Evolutionary conservation across 1,284 basidiomycete species (phyloP).

Genomic region (Rhodotorula sp.): DNA sequence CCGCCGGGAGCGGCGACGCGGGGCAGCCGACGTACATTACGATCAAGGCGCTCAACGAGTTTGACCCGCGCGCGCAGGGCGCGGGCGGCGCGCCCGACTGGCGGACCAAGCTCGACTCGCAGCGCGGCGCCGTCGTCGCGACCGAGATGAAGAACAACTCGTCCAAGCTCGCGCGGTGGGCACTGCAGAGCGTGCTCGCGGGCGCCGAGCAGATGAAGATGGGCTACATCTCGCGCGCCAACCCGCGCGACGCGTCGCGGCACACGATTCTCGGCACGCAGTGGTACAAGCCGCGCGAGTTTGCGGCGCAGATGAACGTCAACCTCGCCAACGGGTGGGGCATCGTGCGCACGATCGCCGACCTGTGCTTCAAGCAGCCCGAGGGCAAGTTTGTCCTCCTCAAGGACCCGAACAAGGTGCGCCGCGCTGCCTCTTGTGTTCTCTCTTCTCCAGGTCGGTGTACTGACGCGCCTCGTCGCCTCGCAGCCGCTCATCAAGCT

Average conservation of each 20-base stretch:
- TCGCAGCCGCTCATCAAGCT: slow-evolving; percentile 84
- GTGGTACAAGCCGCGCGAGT: slow-evolving; percentile 90
- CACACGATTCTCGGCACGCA: slow-evolving; percentile 95
- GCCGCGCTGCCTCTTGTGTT: slow-evolving; percentile 45
- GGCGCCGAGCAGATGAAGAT: slow-evolving; percentile 98
- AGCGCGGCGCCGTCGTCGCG: slow-evolving; percentile 95
- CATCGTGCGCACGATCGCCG: slow-evolving; percentile 90
- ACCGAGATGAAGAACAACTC: slow-evolving; percentile 99
- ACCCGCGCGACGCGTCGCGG: slow-evolving; percentile 88
- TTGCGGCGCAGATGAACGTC: slow-evolving; percentile 92
- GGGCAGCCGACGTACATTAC: slow-evolving; percentile 63
- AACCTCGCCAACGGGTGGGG: slow-evolving; percentile 97
- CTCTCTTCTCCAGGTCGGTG: background rate
- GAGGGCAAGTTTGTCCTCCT: slow-evolving; percentile 95
- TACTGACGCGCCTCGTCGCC: background rate
- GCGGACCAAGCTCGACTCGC: slow-evolving; percentile 92
- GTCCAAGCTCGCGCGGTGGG: slow-evolving; percentile 96
- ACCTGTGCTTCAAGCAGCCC: slow-evolving; percentile 88
- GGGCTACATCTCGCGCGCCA: slow-evolving; percentile 88
- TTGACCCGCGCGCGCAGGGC: slow-evolving; percentile 87
- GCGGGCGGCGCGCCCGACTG: slow-evolving; percentile 94
- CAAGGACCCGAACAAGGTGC: slow-evolving; percentile 93
- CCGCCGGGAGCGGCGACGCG: slow-evolving; percentile 15
- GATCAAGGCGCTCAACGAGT: slow-evolving; percentile 95
- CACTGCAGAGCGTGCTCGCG: slow-evolving; percentile 91